A percentile compares a stretch with the other conserved stretches of the same genome.
phyloP scores from a whole-genome alignment of 2,329 filamentous ascomycete species.

The Drechslerella stenobrocha region DNA sequence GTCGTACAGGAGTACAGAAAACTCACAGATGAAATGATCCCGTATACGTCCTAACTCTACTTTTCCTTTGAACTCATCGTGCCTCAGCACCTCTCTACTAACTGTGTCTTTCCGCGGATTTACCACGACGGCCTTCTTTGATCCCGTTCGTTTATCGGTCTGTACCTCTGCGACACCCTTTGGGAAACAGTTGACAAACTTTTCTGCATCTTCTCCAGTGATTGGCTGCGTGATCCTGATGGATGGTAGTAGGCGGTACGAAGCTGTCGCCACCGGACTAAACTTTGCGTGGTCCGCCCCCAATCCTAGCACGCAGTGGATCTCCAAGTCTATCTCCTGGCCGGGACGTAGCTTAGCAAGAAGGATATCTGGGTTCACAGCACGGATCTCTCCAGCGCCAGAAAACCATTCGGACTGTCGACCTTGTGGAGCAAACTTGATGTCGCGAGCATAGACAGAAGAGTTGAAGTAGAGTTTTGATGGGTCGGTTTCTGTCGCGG shows the following conservation, averaged over 20 bases:
- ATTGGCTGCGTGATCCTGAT: conserved; percentile 85
- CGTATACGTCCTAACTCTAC: conserved; percentile 86
- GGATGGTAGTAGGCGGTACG: conserved; percentile 84
- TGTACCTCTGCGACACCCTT: conserved; percentile 82
- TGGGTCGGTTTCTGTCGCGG: conserved; percentile 74
- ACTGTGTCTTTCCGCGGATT: conserved; percentile 95
- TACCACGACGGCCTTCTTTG: conserved; percentile 82
- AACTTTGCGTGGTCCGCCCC: conserved; percentile 96
- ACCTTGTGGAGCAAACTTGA: conserved; percentile 75
- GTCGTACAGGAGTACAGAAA: not conserved
- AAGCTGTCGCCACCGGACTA: conserved; percentile 91
- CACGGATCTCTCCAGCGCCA: conserved; percentile 66
- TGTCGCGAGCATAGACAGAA: conserved; percentile 76
- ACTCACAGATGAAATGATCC: conserved; percentile 85
- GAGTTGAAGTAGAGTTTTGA: conserved; percentile 82
- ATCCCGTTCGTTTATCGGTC: conserved; percentile 71
- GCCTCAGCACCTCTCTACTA: conserved; percentile 85
- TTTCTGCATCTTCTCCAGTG: conserved; percentile 79
- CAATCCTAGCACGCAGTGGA: conserved; percentile 94
- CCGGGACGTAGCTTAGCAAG: conserved; percentile 91
- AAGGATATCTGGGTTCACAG: conserved; percentile 88
- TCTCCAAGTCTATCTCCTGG: conserved; percentile 80
- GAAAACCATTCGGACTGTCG: conserved; percentile 71
- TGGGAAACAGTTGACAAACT: conserved; percentile 89
- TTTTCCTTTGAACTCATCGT: conserved; percentile 91